Conservation (phyloP, 2,329 filamentous ascomycete genomes). For the Exserohilum turcica region DNA sequence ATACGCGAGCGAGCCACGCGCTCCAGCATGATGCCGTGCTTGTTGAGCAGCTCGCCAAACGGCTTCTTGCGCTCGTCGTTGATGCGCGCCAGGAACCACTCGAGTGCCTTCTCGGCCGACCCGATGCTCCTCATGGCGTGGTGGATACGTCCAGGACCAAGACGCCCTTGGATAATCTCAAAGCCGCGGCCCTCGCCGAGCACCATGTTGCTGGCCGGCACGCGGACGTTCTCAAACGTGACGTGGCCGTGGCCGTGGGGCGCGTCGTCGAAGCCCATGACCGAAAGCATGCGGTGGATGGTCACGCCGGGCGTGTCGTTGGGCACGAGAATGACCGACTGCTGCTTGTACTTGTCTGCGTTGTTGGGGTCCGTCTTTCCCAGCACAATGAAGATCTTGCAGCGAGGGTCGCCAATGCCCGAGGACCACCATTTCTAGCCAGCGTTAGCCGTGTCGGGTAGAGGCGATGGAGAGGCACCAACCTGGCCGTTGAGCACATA, state of each 20-base stretch:
- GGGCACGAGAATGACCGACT: slow-evolving; percentile 90
- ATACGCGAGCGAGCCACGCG: slow-evolving; percentile 92
- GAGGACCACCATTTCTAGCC: slow-evolving; percentile 99
- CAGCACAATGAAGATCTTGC: slow-evolving; percentile 95
- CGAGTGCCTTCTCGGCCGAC: slow-evolving; percentile 85
- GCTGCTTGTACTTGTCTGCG: slow-evolving; percentile 80
- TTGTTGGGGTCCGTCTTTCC: slow-evolving; percentile 84
- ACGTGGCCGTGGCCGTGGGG: slow-evolving; percentile 97
- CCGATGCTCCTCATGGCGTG: slow-evolving; percentile 97
- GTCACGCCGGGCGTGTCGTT: slow-evolving; percentile 81
- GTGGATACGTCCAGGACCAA: slow-evolving; percentile 95
- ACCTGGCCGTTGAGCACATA: slow-evolving; percentile 90
- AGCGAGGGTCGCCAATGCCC: slow-evolving; percentile 89
- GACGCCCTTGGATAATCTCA: slow-evolving; percentile 96
- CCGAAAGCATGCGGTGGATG: slow-evolving; percentile 90
- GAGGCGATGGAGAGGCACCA: slow-evolving; percentile 29
- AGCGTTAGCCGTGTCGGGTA: slow-evolving; percentile 48
- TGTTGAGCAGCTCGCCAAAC: slow-evolving; percentile 83
- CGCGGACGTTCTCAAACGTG: slow-evolving; percentile 84
- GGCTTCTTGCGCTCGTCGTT: slow-evolving; percentile 91
- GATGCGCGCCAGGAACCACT: slow-evolving; percentile 92
- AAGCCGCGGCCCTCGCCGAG: slow-evolving; percentile 94
- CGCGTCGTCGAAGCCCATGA: slow-evolving; percentile 98
- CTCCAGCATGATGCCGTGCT: slow-evolving; percentile 93
- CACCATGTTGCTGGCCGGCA: slow-evolving; percentile 82